Conservation (phyloP, 2,329 filamentous ascomycete species). For the Polychaeton citri region DNA sequence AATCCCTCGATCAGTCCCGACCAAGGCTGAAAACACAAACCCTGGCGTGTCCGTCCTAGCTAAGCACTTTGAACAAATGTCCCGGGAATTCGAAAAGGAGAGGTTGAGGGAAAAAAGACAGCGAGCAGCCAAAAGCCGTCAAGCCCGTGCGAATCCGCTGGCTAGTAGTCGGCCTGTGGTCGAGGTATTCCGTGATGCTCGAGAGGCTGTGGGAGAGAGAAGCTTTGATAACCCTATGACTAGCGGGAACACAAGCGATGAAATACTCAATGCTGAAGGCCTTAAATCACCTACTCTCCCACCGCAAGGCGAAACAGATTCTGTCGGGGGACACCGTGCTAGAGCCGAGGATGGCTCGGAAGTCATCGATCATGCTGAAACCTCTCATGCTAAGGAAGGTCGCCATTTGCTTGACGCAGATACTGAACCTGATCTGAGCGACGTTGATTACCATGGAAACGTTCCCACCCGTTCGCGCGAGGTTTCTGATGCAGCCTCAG, state of each 20-base stretch:
- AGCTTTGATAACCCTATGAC: neutral
- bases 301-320: neutral
- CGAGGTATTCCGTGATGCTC: conserved; percentile 86
- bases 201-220: conserved; percentile 57
- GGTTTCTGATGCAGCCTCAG: conserved; percentile 16
- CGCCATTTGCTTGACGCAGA: conserved; percentile 19
- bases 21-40: conserved; percentile 40
- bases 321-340: neutral
- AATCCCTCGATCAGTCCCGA: conserved; percentile 73
- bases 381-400: conserved; percentile 9
- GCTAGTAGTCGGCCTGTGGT: conserved; percentile 92
- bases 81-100: conserved; percentile 92
- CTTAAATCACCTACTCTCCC: neutral
- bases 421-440: conserved; percentile 29
- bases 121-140: conserved; percentile 60
- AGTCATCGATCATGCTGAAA: conserved; percentile 1
- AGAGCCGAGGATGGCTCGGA: neutral
- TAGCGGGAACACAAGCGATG: neutral
- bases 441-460: conserved; percentile 47
- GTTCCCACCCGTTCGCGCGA: conserved; percentile 51
- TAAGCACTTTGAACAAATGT: conserved; percentile 92
- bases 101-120: conserved; percentile 73
- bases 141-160: conserved; percentile 72
- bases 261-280: neutral
- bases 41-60: conserved; percentile 83